Evolutionary conservation across 169 alveolate genomes (phyloP).

Genomic region (Eimeria falciformis): DNA sequence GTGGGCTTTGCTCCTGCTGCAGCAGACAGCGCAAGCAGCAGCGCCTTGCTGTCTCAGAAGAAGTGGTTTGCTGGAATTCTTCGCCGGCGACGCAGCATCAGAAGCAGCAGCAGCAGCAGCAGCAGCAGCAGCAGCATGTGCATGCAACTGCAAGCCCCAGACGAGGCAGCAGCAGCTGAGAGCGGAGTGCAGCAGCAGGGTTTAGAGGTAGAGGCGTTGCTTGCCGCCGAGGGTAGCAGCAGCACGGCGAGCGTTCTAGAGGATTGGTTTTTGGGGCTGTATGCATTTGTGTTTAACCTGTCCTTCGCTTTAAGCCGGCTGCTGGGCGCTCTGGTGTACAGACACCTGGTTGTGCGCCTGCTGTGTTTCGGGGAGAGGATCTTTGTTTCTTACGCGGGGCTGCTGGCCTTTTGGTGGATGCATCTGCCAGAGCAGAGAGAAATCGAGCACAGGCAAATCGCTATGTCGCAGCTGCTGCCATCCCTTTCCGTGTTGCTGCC

Average conservation of each 20-base stretch:
- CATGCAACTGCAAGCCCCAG: background rate
- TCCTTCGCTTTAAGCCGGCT: too few species aligned
- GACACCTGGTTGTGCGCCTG: background rate
- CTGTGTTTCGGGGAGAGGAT: background rate
- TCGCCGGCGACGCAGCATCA: constrained; percentile 40
- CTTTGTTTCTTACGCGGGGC: constrained; percentile 27
- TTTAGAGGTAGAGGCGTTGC: too few species aligned
- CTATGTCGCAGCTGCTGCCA: constrained; percentile 80
- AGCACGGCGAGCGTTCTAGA: background rate
- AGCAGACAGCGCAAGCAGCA: constrained; percentile 39
- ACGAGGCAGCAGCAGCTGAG: background rate
- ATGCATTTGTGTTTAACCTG: too few species aligned
- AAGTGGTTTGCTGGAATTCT: constrained; percentile 6
- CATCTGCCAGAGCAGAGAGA: constrained; percentile 84
- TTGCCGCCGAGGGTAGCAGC: background rate
- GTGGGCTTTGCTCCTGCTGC: background rate
- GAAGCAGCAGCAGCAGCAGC: constrained; percentile 55
- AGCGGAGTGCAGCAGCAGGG: background rate
- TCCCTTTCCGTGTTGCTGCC: constrained; percentile 73
- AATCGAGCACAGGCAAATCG: constrained; percentile 83
- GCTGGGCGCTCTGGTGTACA: background rate
- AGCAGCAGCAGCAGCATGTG: constrained; percentile 42
- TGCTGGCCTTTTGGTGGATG: constrained; percentile 81
- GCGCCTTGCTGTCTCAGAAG: background rate
- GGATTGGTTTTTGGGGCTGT: background rate